Evolutionary conservation across 148 eudicot genomes (phyloP), one percentile per base, ranked within the genome.

Genomic region (Rhododendron ovatum): DNA sequence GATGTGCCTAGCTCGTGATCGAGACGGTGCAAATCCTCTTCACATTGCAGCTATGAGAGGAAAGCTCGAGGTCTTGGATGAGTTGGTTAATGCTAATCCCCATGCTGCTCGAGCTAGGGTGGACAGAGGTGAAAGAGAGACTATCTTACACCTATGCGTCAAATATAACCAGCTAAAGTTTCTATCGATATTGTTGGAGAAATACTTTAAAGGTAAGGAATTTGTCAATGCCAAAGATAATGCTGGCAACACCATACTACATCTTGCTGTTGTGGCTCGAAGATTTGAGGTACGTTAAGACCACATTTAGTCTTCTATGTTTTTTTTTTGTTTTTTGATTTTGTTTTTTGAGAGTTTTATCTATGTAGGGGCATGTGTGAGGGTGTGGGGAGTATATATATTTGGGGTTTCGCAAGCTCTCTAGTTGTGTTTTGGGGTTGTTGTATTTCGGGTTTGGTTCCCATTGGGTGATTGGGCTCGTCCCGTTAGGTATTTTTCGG

Each of bases 201-300:
- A 55, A 17, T 55, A 17, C 22, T 55, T 55, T 3, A 55, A 55
- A 18, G 61, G 61, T 55, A 0, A 17, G 61, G 61, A 55, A 1
- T 55, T 55, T 55, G 22, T 55, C 61, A 55, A 55, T 55, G 24
- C 24, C 22, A 4, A 4, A 55, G 22, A 55, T 18, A 55, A 5
- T 5, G 24, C 22, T 55, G 61, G 61, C 7, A 55, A 55, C 7
- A 55, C 61, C 61, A 55, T 55, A 55, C 24, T 18, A 55, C 61
- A 55, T 55, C 61, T 55, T 15, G 61, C 61, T 55, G 61, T 18
- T 5, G 61, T 1, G 61, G 51, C 61, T 30, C 87, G 87, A 90
- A 82, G 87, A 45, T 78, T 22, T 3, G 86, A 83, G 89, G 88
- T 89, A 87, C 5, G 9, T 55, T 55, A 18, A 1, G 61, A 17